Percentiles rank a stretch among this genome's conserved stretches.
Conservation (phyloP, 108 stramenopile genomes). For the Schizochytrium sp. region DNA sequence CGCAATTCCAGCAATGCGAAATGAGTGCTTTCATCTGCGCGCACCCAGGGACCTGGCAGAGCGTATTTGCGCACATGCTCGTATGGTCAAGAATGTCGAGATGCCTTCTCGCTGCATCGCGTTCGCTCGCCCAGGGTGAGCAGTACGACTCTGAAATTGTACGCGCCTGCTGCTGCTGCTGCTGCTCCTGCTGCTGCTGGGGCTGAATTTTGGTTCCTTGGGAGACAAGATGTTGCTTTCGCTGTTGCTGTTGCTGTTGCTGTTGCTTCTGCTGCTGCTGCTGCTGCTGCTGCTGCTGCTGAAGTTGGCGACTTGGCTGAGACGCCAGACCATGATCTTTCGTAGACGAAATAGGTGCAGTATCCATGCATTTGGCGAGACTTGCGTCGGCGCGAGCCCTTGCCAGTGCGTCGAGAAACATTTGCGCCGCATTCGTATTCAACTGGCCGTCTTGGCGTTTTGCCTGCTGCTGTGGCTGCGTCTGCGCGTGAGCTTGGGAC, state of each 20-base stretch:
- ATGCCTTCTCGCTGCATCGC: background rate
- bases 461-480: background rate
- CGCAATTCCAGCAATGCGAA: background rate
- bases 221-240: too few relatives aligned
- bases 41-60: background rate
- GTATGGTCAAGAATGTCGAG: background rate
- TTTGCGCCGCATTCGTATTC: too few relatives aligned
- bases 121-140: background rate
- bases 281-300: background rate
- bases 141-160: background rate
- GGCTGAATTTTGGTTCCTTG: background rate
- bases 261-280: background rate
- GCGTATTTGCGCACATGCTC: background rate
- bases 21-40: background rate
- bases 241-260: background rate
- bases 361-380: too few relatives aligned
- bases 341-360: background rate
- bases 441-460: too few relatives aligned
- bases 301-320: background rate
- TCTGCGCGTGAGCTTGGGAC: background rate
- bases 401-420: too few relatives aligned
- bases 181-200: background rate
- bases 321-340: background rate
- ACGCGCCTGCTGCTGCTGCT: too few relatives aligned
- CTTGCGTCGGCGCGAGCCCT: too few relatives aligned